Percentiles rank a stretch among this genome's conserved stretches.
Conservation (phyloP, 139 green algal species). For the Raphidocelis subcapitata region DNA sequence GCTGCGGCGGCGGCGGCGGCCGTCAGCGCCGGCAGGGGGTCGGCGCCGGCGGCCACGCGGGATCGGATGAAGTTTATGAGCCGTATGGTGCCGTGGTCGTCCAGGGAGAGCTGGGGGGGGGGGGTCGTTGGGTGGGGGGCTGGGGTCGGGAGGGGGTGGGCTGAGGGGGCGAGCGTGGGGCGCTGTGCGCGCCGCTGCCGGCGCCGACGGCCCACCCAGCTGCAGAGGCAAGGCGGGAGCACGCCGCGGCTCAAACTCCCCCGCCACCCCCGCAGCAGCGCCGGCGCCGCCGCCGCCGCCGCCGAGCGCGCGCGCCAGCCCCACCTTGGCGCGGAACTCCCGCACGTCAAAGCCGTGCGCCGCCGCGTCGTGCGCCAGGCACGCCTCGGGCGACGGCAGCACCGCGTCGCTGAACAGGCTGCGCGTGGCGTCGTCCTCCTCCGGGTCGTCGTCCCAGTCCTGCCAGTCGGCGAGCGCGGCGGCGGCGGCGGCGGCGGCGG, state of each 20-base stretch:
- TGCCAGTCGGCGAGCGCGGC: constrained; percentile 35
- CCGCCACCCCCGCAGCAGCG: background rate
- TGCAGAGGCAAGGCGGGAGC: background rate
- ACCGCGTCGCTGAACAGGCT: constrained; percentile 57
- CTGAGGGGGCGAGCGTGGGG: background rate
- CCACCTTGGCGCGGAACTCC: constrained; percentile 40
- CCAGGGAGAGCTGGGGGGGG: constrained; percentile 42
- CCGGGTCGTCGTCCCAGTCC: constrained; percentile 46
- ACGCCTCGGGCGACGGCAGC: constrained; percentile 56
- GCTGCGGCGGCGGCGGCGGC: too few relatives aligned
- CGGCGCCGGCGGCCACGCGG: constrained; percentile 43
- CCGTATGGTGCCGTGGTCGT: constrained; percentile 75
- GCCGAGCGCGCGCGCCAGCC: background rate
- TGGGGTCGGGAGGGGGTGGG: background rate
- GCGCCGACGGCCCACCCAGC: background rate
- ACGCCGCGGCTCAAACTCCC: too few relatives aligned
- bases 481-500: background rate
- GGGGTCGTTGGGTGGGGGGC: background rate
- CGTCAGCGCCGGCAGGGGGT: constrained; percentile 44
- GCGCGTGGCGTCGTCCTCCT: constrained; percentile 47
- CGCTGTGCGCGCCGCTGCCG: too few relatives aligned
- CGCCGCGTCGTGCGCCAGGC: constrained; percentile 57
- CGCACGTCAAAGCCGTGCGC: constrained; percentile 57
- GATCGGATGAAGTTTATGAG: constrained; percentile 83
- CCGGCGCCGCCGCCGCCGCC: background rate